Percentiles rank a stretch among this genome's conserved stretches.
phyloP scores from a whole-genome alignment of 306 rosid genomes.

The Urtica urens region DNA sequence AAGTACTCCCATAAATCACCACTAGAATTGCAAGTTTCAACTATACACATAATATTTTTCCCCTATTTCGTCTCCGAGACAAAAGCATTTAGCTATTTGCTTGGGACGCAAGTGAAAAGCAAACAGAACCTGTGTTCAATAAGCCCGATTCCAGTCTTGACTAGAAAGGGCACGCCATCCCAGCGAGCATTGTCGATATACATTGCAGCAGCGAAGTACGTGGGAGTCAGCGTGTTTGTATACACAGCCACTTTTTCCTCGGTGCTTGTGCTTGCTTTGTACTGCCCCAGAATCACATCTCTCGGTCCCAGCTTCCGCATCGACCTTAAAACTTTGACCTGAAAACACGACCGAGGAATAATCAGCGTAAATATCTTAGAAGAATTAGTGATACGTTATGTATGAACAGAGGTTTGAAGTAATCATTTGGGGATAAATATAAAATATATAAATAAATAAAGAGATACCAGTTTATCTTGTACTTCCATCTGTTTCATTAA shows the following conservation, averaged over 20 bases:
- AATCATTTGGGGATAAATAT: too few relatives aligned
- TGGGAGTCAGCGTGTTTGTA: conserved; percentile 60
- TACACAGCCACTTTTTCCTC: conserved; percentile 32
- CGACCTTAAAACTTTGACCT: conserved; percentile 84
- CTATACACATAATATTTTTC: too few relatives aligned
- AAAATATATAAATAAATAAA: too few relatives aligned
- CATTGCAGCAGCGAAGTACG: conserved; percentile 75
- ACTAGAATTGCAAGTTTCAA: too few relatives aligned
- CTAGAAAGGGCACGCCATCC: conserved; percentile 94
- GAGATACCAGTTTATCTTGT: too few relatives aligned
- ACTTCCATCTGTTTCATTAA: too few relatives aligned
- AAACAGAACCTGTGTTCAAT: conserved; percentile 66
- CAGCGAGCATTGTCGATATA: conserved; percentile 87
- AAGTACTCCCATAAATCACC: too few relatives aligned
- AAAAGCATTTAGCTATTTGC: background rate
- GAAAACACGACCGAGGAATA: too few relatives aligned
- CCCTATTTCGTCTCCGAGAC: too few relatives aligned
- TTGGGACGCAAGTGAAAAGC: background rate
- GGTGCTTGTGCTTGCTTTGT: conserved; percentile 48
- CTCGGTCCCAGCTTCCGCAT: conserved; percentile 64
- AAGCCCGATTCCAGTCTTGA: conserved; percentile 83
- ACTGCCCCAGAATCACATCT: conserved; percentile 82
- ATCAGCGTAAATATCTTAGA: too few relatives aligned
- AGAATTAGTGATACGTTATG: too few relatives aligned
- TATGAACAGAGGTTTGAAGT: too few relatives aligned